Evolutionary conservation across 2,329 filamentous ascomycete species (phyloP).

Genomic region (Byssochlamys sp.): DNA sequence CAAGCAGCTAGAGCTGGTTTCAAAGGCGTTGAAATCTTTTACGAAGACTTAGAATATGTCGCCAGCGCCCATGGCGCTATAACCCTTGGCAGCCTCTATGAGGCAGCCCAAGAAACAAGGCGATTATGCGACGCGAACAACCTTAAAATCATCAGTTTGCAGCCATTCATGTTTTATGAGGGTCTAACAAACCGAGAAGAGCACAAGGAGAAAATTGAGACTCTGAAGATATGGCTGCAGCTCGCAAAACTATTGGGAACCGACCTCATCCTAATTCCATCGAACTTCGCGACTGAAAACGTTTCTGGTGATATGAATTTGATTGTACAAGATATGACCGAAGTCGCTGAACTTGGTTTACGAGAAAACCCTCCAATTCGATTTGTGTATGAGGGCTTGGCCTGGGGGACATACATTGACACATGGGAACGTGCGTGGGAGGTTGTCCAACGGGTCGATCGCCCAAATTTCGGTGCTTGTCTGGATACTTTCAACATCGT

Average conservation of each 20-base stretch:
- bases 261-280: conserved; percentile 58
- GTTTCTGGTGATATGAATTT: conserved; percentile 43
- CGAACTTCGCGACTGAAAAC: conserved; percentile 48
- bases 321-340: conserved; percentile 52
- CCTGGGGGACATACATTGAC: conserved; percentile 59
- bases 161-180: conserved; percentile 66
- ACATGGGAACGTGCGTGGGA: conserved; percentile 65
- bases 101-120: conserved; percentile 51
- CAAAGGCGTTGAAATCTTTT: conserved; percentile 64
- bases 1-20: conserved; percentile 57
- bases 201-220: conserved; percentile 47
- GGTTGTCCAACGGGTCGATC: conserved; percentile 53
- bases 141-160: conserved; percentile 41
- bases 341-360: conserved; percentile 57
- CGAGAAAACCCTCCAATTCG: conserved; percentile 46
- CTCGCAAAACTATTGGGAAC: conserved; percentile 53
- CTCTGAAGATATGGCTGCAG: conserved; percentile 59
- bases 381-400: conserved; percentile 63
- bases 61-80: conserved; percentile 41
- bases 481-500: conserved; percentile 71
- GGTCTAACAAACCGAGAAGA: conserved; percentile 52
- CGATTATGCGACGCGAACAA: conserved; percentile 28
- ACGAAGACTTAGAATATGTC: conserved; percentile 61
- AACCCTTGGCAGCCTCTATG: conserved; percentile 40
- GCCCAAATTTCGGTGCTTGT: conserved; percentile 63